These are phyloP conservation scores for Isabelozyma heimii DNA, from an alignment of 805 yeast genomes.

Conservation along the genomic window DNA sequence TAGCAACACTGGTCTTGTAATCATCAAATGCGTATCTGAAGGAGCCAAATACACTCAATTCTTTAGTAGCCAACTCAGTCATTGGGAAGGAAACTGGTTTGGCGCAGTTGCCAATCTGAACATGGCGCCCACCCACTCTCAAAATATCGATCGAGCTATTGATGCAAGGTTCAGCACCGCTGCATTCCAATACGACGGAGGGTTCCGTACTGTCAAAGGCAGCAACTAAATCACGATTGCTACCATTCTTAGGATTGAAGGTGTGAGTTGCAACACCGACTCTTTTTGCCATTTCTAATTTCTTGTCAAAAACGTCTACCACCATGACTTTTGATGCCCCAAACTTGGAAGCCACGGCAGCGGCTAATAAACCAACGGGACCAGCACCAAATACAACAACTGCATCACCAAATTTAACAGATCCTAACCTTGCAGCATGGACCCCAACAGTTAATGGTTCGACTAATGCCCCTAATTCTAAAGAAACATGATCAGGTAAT, in stretches of 20 bases:
- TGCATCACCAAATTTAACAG: conserved; percentile 59
- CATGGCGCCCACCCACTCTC: conserved; percentile 66
- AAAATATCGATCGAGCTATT: conserved; percentile 62
- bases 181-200: conserved; percentile 73
- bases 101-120: conserved; percentile 85
- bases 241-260: conserved; percentile 46
- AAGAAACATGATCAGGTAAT: conserved; percentile 72
- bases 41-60: conserved; percentile 66
- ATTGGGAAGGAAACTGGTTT: conserved; percentile 72
- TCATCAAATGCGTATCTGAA: conserved; percentile 82
- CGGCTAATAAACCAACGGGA: conserved; percentile 77
- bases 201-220: conserved; percentile 46
- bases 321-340: conserved; percentile 72
- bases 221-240: conserved; percentile 33
- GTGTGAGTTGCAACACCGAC: conserved; percentile 74
- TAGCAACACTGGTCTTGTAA: conserved; percentile 67
- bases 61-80: conserved; percentile 64
- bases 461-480: conserved; percentile 83
- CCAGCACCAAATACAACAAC: conserved; percentile 89
- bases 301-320: conserved; percentile 66
- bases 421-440: conserved; percentile 68
- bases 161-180: conserved; percentile 80
- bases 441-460: conserved; percentile 89
- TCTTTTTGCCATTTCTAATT: conserved; percentile 63
- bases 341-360: conserved; percentile 69